Evolutionary conservation across 139 green algal genomes (phyloP).

Genomic region (Parachlorella kessleri): DNA sequence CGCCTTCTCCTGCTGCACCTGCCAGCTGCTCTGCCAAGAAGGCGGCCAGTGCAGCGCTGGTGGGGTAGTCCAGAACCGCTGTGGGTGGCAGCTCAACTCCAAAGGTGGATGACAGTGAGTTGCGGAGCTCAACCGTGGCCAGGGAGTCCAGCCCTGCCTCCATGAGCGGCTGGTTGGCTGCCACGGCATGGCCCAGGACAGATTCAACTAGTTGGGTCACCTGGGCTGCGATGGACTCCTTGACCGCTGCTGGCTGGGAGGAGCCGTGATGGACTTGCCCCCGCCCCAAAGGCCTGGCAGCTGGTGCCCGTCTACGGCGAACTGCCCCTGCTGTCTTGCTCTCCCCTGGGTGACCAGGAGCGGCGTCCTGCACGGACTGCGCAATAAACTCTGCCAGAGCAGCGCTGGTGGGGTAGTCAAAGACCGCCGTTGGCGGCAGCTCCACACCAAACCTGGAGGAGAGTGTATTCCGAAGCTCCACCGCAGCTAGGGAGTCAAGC

Average conservation of each 20-base stretch:
- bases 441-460: no score
- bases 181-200: conserved; percentile 48
- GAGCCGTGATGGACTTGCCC: no score
- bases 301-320: no score
- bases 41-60: conserved; percentile 30
- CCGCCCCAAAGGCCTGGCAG: no score
- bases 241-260: no score
- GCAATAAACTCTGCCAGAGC: no score
- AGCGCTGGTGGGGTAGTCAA: no score
- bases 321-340: no score
- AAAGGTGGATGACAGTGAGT: conserved; percentile 32
- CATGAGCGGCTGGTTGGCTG: conserved; percentile 61
- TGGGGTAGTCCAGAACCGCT: conserved; percentile 85
- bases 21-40: not conserved
- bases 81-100: conserved; percentile 45
- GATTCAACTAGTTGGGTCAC: conserved; percentile 6
- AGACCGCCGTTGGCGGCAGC: no score
- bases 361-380: not conserved
- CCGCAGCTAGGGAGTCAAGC: no score
- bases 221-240: not conserved
- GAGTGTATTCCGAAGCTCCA: no score
- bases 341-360: no score
- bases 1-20: not conserved
- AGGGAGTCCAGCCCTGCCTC: conserved; percentile 79
- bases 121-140: conserved; percentile 68